phyloP scores from a whole-genome alignment of 805 yeast genomes.

The Sugiyamaella lignohabitans region DNA sequence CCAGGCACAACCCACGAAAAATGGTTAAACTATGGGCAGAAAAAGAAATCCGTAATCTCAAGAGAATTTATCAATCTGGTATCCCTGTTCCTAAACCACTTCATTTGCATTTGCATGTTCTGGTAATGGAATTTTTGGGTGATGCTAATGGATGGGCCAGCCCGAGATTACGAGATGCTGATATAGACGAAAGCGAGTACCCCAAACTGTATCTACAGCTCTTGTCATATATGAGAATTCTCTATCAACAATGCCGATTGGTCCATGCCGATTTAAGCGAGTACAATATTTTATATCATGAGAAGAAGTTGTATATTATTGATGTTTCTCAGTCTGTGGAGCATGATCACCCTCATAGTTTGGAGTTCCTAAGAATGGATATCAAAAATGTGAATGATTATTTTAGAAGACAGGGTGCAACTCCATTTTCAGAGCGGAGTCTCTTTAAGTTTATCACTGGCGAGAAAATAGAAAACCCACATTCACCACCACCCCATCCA shows the following conservation, averaged over 20 bases:
- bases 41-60: conserved; percentile 89
- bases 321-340: conserved; percentile 98
- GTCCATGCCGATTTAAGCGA: conserved; percentile 97
- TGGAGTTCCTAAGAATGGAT: conserved; percentile 95
- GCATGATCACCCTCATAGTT: conserved; percentile 95
- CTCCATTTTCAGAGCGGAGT: conserved; percentile 72
- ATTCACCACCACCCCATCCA: conserved; percentile 27
- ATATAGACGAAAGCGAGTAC: conserved; percentile 60
- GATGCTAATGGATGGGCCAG: conserved; percentile 74
- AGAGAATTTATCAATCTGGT: conserved; percentile 68
- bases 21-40: conserved; percentile 99
- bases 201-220: conserved; percentile 67
- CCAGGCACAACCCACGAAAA: conserved; percentile 87
- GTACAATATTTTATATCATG: conserved; percentile 79
- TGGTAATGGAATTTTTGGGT: conserved; percentile 92
- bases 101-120: conserved; percentile 79
- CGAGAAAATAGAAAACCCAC: conserved; percentile 7
- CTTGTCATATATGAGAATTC: conserved; percentile 74
- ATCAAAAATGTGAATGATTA: conserved; percentile 91
- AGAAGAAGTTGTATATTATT: conserved; percentile 71
- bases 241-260: conserved; percentile 81
- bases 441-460: conserved; percentile 66
- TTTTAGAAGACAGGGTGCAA: conserved; percentile 66
- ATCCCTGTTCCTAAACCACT: conserved; percentile 93
- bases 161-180: conserved; percentile 82